Evolutionary conservation across 225 moss, liverwort and hornwort species (phyloP), one percentile per base, ranked within the genome.

Genomic region (Sphagnum tenellum): DNA sequence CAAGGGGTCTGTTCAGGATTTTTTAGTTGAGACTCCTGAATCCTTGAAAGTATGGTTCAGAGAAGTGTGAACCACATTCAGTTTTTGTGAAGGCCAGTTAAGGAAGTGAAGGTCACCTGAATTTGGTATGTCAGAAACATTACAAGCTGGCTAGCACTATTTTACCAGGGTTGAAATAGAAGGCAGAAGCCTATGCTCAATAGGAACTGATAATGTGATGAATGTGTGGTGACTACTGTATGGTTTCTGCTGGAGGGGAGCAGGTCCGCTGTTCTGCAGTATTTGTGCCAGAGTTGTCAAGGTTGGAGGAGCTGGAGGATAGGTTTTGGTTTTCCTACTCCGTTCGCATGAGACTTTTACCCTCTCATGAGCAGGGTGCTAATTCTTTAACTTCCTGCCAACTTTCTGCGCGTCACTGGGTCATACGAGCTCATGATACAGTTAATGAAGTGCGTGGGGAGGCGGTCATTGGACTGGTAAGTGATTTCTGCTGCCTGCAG

Each of bases 181-280:
- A 29, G 29, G 29, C 29, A 29, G 29, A 29, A 29, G 29, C 29
- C 29, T 29, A 29, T 29, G 29, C 29, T 29, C 29, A 29, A 29
- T 29, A 29, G 29, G 29, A 29, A 29, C 29, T 29, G 29, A 1
- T 29, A 29, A 29, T 29, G 0, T 29, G 29, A 29, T 29, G 29
- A 29, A 29, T 29, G 29, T 29, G 29, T 29, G 29, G 29, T 29
- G 29, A 29, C 29, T 29, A 29, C 29, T 29, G 29, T 29, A 29
- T 29, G 29, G 52, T 52, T 56, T 8, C 4, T 55, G 65, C 62
- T 69, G 49, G 51, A 49, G 10, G 68, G 79, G 70, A 78, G 54
- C 82, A 94, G 93, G 79, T 94, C 64, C 91, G 80, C 73, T 85
- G 79, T 75, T 89, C 94, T 70, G 89, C 85, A 72, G 87, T 85